Evolutionary conservation across 2,329 filamentous ascomycete species (phyloP).

Genomic region (Falciphora oryzae): DNA sequence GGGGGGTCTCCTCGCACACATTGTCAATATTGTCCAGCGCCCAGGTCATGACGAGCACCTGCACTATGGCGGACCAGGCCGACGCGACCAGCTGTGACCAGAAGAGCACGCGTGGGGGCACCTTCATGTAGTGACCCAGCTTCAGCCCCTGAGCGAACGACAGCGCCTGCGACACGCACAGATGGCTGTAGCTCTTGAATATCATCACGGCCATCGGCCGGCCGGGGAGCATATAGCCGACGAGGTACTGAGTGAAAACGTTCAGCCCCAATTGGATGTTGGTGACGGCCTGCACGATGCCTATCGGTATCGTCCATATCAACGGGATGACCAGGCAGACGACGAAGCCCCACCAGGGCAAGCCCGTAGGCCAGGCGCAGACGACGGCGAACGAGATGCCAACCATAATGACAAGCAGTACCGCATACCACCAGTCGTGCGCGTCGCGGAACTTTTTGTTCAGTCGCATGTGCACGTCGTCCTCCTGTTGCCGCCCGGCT

Average conservation of each 20-base stretch:
- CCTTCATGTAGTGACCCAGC: conserved; percentile 64
- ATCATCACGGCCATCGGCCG: conserved; percentile 69
- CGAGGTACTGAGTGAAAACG: conserved; percentile 66
- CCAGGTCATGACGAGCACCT: conserved; percentile 62
- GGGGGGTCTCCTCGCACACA: conserved; percentile 50
- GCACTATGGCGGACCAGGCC: conserved; percentile 55
- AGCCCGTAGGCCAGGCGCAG: conserved; percentile 49
- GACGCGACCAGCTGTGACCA: conserved; percentile 54
- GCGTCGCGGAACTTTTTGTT: conserved; percentile 58
- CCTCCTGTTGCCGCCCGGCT: conserved; percentile 49
- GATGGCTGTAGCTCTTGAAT: conserved; percentile 70
- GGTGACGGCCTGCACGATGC: conserved; percentile 55
- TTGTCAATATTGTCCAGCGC: conserved; percentile 55
- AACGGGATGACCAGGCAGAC: conserved; percentile 52
- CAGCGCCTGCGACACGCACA: conserved; percentile 60
- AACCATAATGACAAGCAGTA: conserved; percentile 47
- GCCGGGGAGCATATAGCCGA: conserved; percentile 68
- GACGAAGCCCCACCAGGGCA: conserved; percentile 53
- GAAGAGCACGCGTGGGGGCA: conserved; percentile 57
- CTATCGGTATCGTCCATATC: conserved; percentile 55
- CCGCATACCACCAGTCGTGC: conserved; percentile 53
- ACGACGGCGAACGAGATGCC: conserved; percentile 47
- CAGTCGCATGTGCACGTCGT: conserved; percentile 53
- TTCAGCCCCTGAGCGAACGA: conserved; percentile 63
- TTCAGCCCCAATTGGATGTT: conserved; percentile 62